phyloP scores from a whole-genome alignment of 2,329 filamentous ascomycete species.

The Knufia petricola region DNA sequence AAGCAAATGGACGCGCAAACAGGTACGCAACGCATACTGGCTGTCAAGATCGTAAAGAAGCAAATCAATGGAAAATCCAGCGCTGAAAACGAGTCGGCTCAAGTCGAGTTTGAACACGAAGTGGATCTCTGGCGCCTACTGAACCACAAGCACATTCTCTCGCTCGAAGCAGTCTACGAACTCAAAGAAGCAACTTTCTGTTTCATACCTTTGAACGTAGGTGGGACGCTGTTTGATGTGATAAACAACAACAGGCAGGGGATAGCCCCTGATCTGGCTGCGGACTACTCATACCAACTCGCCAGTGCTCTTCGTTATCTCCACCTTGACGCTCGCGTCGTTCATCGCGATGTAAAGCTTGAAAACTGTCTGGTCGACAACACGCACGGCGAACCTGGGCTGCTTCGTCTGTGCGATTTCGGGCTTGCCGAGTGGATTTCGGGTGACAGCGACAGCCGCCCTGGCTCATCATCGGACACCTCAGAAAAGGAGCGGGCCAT shows the following conservation, averaged over 20 bases:
- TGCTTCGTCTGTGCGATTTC: conserved; percentile 57
- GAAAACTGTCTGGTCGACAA: conserved; percentile 57
- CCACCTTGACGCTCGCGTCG: conserved; percentile 56
- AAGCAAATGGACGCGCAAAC: conserved; percentile 49
- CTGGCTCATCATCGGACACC: conserved; percentile 37
- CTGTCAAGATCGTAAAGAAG: conserved; percentile 60
- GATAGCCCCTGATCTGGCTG: conserved; percentile 43
- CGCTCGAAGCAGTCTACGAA: conserved; percentile 55
- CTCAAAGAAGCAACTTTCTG: conserved; percentile 61
- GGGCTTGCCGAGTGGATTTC: conserved; percentile 60
- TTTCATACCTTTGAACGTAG: conserved; percentile 54
- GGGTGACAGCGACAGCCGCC: conserved; percentile 39
- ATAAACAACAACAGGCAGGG: conserved; percentile 48
- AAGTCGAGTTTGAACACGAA: conserved; percentile 60
- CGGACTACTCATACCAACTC: conserved; percentile 53
- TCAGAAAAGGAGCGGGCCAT: conserved; percentile 39
- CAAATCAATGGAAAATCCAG: conserved; percentile 46
- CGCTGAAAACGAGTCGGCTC: conserved; percentile 53
- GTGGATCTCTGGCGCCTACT: conserved; percentile 58
- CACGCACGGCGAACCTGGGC: conserved; percentile 39
- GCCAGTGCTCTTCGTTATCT: conserved; percentile 56
- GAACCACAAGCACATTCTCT: conserved; percentile 52
- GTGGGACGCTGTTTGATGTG: conserved; percentile 56
- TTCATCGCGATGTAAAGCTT: conserved; percentile 59
- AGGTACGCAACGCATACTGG: conserved; percentile 43